Base-by-base conservation (phyloP, 805 yeast genomes). In the Kluyveromyces starmeri region DNA sequence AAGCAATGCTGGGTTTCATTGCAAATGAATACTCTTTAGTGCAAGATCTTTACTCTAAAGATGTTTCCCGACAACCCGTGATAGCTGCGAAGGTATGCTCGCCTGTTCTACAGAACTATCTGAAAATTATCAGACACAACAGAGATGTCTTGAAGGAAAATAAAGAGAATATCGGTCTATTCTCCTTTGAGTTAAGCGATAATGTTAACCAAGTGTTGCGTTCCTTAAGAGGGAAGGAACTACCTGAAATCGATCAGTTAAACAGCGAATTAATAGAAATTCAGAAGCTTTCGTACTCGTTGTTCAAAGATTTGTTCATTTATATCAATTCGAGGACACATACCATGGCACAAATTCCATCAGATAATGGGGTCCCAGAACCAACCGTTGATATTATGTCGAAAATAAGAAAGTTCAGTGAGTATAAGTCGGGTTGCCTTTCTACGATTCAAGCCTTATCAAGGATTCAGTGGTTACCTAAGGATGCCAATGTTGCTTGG, bases 361-460 rank as follows among this genome's bases (percentile, higher is more conserved):
- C 68, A 30, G 95, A 84, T 41, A 71, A 70, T 45, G 82, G 83
- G 34, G 73, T 84, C 28, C 70, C 82, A 27, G 86, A 78, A 47
- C 67, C 75, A 11, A 78, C 83, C 0, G 77, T 78, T n/a, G 89
- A 81, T 38, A 60, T 77, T 7, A 72, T 83, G 63, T 74, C 86
- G 1, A 67, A 75, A 39, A 59, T 85, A 34, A 66, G 84, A 28
- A 73, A 73, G 34, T 63, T 83, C 21, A 67, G 82, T 19, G 84
- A 77, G 38, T 78, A 73, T 50, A 65, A 67, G 31, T 65, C 64
- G 10, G 75, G 82, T 53, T 53, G 56, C 37, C 40, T 61, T 10
- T 55, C 58, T 20, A 69, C 76, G 4, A 73, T 84, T 38, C 58
- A 61, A 2, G 62, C 60, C 6, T 63, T 71, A 55, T 61, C 68